Evolutionary conservation across 176 grass and related monocot genomes (phyloP), one percentile per base, ranked within the genome.

Genomic region (Saccharum officinarum): DNA sequence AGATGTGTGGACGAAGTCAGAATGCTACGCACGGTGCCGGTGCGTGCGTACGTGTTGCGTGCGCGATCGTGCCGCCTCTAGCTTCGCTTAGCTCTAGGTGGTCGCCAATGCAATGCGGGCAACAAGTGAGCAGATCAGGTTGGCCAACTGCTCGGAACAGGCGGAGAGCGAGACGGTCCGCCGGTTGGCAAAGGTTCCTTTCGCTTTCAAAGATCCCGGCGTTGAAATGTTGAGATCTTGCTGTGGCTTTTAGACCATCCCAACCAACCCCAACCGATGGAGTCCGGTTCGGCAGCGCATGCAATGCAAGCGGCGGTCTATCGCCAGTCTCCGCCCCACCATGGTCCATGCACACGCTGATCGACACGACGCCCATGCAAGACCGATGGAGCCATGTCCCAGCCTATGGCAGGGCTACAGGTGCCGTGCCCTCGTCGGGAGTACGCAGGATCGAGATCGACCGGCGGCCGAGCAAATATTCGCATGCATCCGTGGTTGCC

Each of bases 41-140:
- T 10, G 6, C 46, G 34, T 72, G 18, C 39, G 69, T 55, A 22
- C 62, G 26, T 63, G 76, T 71, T 71, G 64, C 34, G 33, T 39
- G 37, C 63, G 41, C 36, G 37, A 41, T 30, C 4, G 7, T 3
- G 54, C 54, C 3, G 54, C 7, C 45, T 46, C 45, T 54, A 49
- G 49, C 49, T 18, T 52, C 0, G 54, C 22, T 60, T 50, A 31
- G 16, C 49, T 52, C 55, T 34, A 11, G 34, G 26, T 13, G 11
- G 49, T 44, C 25, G 77, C 39, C 39, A 40, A 14, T 10, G 38
- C 57, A 22, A 23, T 1, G 44, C 61, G 22, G 14, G 14, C 25
- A 9, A 77, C 54, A 86, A 73, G 88, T 75, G 38, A 67, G n/a
- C 80, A 25, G 34, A 60, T 72, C 67, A 78, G 73, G 45, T 67